Evolutionary conservation across 176 grass and related monocot genomes (phyloP), one percentile per base, ranked within the genome.

Genomic region (Oryza glaberrima): DNA sequence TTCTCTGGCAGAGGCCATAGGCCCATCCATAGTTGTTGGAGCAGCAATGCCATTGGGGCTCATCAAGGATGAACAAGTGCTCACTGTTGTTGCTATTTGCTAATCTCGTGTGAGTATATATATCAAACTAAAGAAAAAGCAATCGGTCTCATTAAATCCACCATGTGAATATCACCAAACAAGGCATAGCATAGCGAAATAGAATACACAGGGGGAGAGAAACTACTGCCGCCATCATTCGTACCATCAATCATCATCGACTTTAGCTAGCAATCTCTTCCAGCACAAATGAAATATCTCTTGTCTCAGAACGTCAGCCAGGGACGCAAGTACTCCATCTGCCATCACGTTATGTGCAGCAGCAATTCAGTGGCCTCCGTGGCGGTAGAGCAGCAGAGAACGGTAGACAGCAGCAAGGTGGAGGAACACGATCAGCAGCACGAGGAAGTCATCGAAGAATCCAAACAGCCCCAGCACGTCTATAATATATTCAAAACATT

Each of bases 371-470:
- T 76, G 73, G 12, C 93, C 88, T 4, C 93, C 94, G 6, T 99
- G 94, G 56, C 96, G 96, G 67, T 99, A 94, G 51, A 99, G 84
- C 15, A 99, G 96, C 81, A 99, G 14, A 1, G 91, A 94, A 11
- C 96, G 91, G 77, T 99, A 99, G 22, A 99, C 82, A 0, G 96
- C 91, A 11, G 96, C 85, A 1, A 99, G 87, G 69, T 99, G 96
- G 46, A 99, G 83, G 81, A 99, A 92, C 76, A 94, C 96, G 36
- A 99, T 83, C 65, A 99, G 25, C 70, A 99, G 70, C 67, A 99
- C 65, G 40, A 99, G 77, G 45, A 93, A 69, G 86, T 99, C 96
- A 56, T 99, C 96, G 0, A 94, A 79, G 77, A 88, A 95, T 70
- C 93, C 93, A 22, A 92, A 73, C 7, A 99, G 16, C 25, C 96